Base-by-base conservation (phyloP, 352 stramenopile genomes). In the Phytopythium boreale region DNA sequence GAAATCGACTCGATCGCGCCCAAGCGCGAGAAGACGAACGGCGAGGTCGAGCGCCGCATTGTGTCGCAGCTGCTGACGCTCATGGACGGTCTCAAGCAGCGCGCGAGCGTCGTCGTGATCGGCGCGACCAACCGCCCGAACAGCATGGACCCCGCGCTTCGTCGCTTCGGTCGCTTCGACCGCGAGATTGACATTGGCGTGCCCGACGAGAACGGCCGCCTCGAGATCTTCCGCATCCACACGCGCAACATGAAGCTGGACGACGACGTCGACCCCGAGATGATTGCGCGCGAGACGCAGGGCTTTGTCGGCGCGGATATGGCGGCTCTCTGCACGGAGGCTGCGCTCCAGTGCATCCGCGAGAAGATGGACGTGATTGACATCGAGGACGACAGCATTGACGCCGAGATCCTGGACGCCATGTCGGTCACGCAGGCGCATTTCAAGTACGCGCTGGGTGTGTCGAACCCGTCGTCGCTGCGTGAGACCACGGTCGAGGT, bases 301-400 rank as follows among this genome's bases (percentile, higher is more conserved):
- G 98, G 98, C 67, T 99, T 99, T 72, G 97, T 99, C 22, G 98
- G 98, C 69, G 97, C 97, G 15, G 98, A 99, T 90, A 99, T 99
- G 82, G 97, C 97, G 27, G 96, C 97, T 11, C 84, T 99, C 43
- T 99, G 97, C 85, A 99, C 97, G 24, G 98, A 99, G 76, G 90
- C 90, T 31, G 97, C 97, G 39, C 95, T 99, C 81, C 96, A 99
- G 81, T 99, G 97, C 74, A 99, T 99, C 66, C 89, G 97, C 41
- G 97, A 99, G 77, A 99, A 99, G 89, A 99, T 99, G 98, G 97
- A 99, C 77, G 88, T 99, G 59, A 99, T 99, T 72, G 98, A 99
- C 75, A 99, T 99, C 76, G 98, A 99, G 69, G 97, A 99, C 61
- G 97, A 99, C 65, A 94, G 88, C 56, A 99, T 99, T 77, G 97